Evolutionary conservation across 129 eudicot species (phyloP).

Genomic region (Smallanthus sonchifolius): DNA sequence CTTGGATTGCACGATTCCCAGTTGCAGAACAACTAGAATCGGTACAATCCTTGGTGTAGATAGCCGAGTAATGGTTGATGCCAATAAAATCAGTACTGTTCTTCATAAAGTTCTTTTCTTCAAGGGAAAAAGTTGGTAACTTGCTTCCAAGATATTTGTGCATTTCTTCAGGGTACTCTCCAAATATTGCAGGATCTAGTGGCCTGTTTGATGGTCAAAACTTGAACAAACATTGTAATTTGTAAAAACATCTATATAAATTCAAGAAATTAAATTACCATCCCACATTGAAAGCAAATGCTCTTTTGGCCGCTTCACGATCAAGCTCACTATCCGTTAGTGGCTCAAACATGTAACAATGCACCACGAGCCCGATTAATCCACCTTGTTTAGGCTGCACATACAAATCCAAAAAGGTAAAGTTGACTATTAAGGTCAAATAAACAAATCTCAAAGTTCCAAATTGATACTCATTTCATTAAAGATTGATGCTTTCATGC

Average conservation of each 20-base stretch:
- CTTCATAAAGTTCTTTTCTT: conserved; percentile 45
- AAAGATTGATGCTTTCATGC: not conserved
- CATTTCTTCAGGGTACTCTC: conserved; percentile 85
- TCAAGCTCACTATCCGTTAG: conserved; percentile 35
- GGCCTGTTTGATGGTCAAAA: conserved; percentile 37
- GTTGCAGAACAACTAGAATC: conserved; percentile 40
- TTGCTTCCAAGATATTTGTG: conserved; percentile 42
- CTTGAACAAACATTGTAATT: not conserved
- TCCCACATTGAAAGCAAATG: conserved; percentile 43
- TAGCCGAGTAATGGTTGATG: conserved; percentile 66
- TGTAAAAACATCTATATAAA: not conserved
- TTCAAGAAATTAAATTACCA: conserved; percentile 36
- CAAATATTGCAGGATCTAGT: conserved; percentile 66
- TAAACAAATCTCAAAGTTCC: not conserved
- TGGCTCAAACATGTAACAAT: conserved; percentile 46
- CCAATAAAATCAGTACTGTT: conserved; percentile 69
- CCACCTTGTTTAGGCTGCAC: conserved; percentile 56
- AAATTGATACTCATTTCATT: not conserved
- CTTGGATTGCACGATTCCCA: conserved; percentile 44
- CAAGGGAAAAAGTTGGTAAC: conserved; percentile 55
- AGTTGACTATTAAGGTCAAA: conserved; percentile 10
- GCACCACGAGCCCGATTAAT: conserved; percentile 37
- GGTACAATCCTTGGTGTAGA: conserved; percentile 61
- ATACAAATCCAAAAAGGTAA: not conserved
- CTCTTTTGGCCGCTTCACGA: conserved; percentile 50